phyloP scores from a whole-genome alignment of 208 protist species.

The Trypanosoma caninum region DNA sequence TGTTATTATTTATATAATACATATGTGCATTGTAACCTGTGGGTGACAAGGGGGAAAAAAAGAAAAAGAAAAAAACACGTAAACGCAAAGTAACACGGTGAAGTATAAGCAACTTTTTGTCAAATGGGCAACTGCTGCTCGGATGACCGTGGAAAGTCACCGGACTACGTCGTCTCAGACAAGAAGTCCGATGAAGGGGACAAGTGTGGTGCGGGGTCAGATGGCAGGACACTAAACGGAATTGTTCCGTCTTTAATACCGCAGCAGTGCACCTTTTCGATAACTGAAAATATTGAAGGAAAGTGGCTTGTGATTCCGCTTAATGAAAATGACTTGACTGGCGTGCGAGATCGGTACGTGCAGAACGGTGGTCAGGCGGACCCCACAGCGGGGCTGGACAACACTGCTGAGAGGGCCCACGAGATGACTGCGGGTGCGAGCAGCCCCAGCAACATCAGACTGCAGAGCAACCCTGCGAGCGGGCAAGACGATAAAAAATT shows the following conservation, averaged over 20 bases:
- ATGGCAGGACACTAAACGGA: no score
- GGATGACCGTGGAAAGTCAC: background rate
- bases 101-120: no score
- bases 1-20: no score
- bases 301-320: background rate
- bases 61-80: background rate
- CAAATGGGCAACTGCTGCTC: constrained; percentile 5
- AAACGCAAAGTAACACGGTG: background rate
- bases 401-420: no score
- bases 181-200: background rate
- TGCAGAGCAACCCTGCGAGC: no score
- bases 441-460: no score
- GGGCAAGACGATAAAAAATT: no score
- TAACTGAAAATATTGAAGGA: background rate
- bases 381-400: no score
- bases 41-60: background rate
- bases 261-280: background rate
- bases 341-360: background rate
- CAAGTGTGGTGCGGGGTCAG: background rate
- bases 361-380: no score
- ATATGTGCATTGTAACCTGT: background rate
- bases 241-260: no score
- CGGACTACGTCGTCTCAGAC: background rate
- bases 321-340: background rate
- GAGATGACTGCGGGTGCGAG: no score